Evolutionary conservation across 495 filamentous ascomycete species (phyloP), one percentile per base, ranked within the genome.

Genomic region (Penicillium cinerascens): DNA sequence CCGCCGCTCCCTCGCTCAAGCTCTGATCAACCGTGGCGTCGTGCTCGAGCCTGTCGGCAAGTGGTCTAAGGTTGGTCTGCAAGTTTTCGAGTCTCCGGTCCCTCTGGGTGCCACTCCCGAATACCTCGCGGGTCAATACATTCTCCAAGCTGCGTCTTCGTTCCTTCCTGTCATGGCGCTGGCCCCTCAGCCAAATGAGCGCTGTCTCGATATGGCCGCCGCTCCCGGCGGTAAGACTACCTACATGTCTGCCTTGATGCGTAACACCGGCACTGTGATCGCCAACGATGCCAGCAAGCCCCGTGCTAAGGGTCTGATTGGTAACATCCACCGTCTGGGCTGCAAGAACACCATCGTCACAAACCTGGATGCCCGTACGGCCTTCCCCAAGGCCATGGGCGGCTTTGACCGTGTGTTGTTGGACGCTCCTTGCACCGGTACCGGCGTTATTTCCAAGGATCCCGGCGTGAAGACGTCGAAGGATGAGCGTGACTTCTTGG

Each of bases 131-230:
- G 93, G 93, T 20, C 89, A 97, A 65, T 98, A 98, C 75, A 97
- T 98, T 61, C 79, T 97, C 13, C 95, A 97, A 76, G 93, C 93
- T 10, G 93, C 93, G 1, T 93, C 90, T 20, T 97, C 92, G 23
- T 98, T 98, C 78, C 82, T 98, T 23, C 93, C 93, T 58, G 92
- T 96, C 59, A 97, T 98, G 91, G 93, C 95, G 2, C 80, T 98
- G 15, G 90, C 88, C 13, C 95, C 93, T 0, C 93, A 97, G 68
- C 88, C 95, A 68, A 79, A 91, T 54, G 93, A 98, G 75, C 82
- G 93, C 9, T 76, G 92, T 22, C 88, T 95, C 44, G 85, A 90
- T 75, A 98, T 98, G 93, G 91, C 93, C n/a, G 83, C 93, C 51
- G 93, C 93, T 54, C 93, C 93, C 51, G 93, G 93, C 73, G 93